Percentiles rank a stretch among this genome's conserved stretches.
Conservation (phyloP, 768 basidiomycete genomes). For the Suillus paluster region DNA sequence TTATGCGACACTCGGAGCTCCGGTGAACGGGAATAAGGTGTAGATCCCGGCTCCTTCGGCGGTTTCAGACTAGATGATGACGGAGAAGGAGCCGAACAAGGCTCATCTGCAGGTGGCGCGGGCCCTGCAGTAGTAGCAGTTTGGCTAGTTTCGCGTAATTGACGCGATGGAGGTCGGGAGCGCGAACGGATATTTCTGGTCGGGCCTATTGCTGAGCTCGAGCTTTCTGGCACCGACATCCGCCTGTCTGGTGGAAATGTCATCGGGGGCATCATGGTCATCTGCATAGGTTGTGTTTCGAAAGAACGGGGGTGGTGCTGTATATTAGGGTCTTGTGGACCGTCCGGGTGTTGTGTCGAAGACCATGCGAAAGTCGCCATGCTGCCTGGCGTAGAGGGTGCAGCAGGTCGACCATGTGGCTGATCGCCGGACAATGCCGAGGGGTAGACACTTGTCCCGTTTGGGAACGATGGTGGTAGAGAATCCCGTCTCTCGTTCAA, state of each 20-base stretch:
- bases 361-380: slow-evolving; percentile 79
- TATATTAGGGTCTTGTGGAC: slow-evolving; percentile 49
- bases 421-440: slow-evolving; percentile 67
- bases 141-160: slow-evolving; percentile 48
- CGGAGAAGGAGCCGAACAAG: slow-evolving; percentile 40
- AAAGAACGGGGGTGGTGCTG: slow-evolving; percentile 47
- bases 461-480: slow-evolving; percentile 70
- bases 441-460: slow-evolving; percentile 49
- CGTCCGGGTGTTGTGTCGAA: slow-evolving; percentile 49
- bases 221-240: slow-evolving; percentile 74
- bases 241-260: slow-evolving; percentile 68
- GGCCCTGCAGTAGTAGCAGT: slow-evolving; percentile 42
- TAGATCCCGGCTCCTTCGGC: slow-evolving; percentile 55
- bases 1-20: slow-evolving; percentile 96
- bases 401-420: slow-evolving; percentile 64
- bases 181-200: slow-evolving; percentile 63
- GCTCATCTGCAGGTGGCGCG: slow-evolving; percentile 46
- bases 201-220: slow-evolving; percentile 47
- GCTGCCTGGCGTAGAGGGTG: slow-evolving; percentile 59
- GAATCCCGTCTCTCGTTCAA: slow-evolving; percentile 74
- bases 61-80: slow-evolving; percentile 39
- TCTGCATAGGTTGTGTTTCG: slow-evolving; percentile 50
- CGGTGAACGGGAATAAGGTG: slow-evolving; percentile 94
- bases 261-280: slow-evolving; percentile 61
- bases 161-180: slow-evolving; percentile 75